Conservation (phyloP, 176 grass and related monocot species). For the Zoysia japonica region DNA sequence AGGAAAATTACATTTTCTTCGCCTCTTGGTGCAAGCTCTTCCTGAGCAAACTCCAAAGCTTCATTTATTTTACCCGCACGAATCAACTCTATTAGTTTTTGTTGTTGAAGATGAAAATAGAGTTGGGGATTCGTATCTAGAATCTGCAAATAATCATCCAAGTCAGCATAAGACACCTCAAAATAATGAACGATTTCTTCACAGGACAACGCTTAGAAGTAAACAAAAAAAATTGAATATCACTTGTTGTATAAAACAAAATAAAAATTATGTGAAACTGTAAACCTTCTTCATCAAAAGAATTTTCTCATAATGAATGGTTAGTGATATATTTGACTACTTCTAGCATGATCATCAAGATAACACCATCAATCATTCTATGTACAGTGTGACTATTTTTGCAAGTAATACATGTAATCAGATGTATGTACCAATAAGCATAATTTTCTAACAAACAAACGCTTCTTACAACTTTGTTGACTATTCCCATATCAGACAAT, state of each 20-base stretch:
- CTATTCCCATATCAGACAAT: neutral
- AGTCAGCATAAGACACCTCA: slow-evolving; percentile 15
- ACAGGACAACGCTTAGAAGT: neutral
- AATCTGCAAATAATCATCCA: slow-evolving; percentile 59
- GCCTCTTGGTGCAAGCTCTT: slow-evolving; percentile 92
- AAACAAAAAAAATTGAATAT: neutral
- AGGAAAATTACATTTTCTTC: slow-evolving; percentile 85
- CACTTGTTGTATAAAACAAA: neutral
- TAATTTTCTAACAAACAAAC: neutral
- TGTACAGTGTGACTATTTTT: neutral
- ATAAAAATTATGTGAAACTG: neutral
- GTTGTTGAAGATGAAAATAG: slow-evolving; percentile 98
- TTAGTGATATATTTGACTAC: neutral
- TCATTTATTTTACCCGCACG: slow-evolving; percentile 83
- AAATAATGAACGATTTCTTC: neutral
- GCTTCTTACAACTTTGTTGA: neutral
- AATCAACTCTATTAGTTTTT: slow-evolving; percentile 98
- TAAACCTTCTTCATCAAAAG: neutral
- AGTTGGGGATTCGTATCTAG: slow-evolving; percentile 94
- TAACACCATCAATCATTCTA: neutral
- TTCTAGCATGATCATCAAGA: neutral
- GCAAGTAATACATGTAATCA: neutral
- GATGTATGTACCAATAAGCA: neutral
- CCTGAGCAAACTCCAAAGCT: slow-evolving; percentile 96
- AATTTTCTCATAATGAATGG: neutral